phyloP scores from a whole-genome alignment of 139 green algal species.

The Coelastrella sp. region DNA sequence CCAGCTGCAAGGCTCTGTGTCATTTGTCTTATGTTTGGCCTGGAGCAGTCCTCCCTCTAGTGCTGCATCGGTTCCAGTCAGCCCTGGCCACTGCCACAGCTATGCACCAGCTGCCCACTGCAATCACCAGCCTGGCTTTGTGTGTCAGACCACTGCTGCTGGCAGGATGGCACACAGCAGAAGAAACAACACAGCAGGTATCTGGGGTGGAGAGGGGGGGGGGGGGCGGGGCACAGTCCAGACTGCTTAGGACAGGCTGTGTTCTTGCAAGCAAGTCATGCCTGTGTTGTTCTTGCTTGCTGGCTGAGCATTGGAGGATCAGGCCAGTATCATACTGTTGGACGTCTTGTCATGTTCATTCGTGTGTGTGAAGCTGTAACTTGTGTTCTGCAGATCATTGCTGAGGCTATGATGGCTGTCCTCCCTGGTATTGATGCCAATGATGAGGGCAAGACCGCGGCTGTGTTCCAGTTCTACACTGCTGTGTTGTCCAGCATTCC shows the following conservation, averaged over 20 bases:
- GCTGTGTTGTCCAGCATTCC: slow-evolving; percentile 44
- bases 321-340: no score
- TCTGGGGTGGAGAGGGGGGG: neutral
- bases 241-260: no score
- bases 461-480: slow-evolving; percentile 79
- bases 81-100: slow-evolving; percentile 79
- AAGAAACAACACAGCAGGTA: slow-evolving; percentile 53
- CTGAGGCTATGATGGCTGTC: slow-evolving; percentile 82
- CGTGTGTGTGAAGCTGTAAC: no score
- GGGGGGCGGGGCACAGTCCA: neutral
- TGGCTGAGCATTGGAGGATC: no score
- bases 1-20: slow-evolving; percentile 61
- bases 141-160: slow-evolving; percentile 87
- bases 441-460: slow-evolving; percentile 87
- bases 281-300: neutral
- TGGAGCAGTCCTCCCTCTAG: slow-evolving; percentile 78
- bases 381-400: slow-evolving; percentile 60
- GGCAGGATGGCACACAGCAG: slow-evolving; percentile 56
- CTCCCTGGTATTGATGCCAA: slow-evolving; percentile 96
- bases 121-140: slow-evolving; percentile 72
- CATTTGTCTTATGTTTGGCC: slow-evolving; percentile 80
- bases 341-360: no score
- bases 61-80: slow-evolving; percentile 78
- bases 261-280: no score
- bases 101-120: slow-evolving; percentile 73